Evolutionary conservation across 495 filamentous ascomycete species (phyloP).

Genomic region (Penicillium bialowiezense): DNA sequence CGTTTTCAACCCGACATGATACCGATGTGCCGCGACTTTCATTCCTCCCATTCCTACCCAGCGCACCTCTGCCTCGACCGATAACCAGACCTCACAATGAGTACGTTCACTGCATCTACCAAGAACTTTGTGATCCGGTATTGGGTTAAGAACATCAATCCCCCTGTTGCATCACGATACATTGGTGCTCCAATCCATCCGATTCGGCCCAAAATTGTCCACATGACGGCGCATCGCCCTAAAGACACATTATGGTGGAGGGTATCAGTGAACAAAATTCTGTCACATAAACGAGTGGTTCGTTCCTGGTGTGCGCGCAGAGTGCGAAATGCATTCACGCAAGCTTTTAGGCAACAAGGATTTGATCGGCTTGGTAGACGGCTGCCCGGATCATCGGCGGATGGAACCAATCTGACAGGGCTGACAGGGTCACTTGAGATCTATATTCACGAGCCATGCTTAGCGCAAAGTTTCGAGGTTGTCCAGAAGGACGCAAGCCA

Average conservation of each 20-base stretch:
- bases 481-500: conserved; percentile 27
- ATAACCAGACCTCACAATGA: conserved; percentile 14
- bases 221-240: conserved; percentile 33
- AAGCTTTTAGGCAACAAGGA: conserved; percentile 53
- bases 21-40: conserved; percentile 10
- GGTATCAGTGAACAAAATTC: conserved; percentile 22
- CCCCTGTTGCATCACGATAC: conserved; percentile 34
- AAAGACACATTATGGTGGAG: conserved; percentile 50
- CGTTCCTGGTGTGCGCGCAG: conserved; percentile 50
- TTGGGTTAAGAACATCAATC: conserved; percentile 13
- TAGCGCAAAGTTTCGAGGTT: conserved; percentile 15
- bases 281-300: conserved; percentile 45
- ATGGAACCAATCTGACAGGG: not conserved
- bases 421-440: conserved; percentile 31
- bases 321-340: conserved; percentile 50
- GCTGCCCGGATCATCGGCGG: conserved; percentile 5
- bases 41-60: not conserved
- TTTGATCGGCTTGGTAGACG: conserved; percentile 52
- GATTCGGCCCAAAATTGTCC: conserved; percentile 36
- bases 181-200: conserved; percentile 22
- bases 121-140: conserved; percentile 25
- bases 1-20: conserved; percentile 13
- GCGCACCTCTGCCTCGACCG: not conserved
- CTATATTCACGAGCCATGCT: conserved; percentile 9
- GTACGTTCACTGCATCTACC: conserved; percentile 8